Base-by-base conservation (phyloP, 108 stramenopile genomes). In the Nitzschia sp. region DNA sequence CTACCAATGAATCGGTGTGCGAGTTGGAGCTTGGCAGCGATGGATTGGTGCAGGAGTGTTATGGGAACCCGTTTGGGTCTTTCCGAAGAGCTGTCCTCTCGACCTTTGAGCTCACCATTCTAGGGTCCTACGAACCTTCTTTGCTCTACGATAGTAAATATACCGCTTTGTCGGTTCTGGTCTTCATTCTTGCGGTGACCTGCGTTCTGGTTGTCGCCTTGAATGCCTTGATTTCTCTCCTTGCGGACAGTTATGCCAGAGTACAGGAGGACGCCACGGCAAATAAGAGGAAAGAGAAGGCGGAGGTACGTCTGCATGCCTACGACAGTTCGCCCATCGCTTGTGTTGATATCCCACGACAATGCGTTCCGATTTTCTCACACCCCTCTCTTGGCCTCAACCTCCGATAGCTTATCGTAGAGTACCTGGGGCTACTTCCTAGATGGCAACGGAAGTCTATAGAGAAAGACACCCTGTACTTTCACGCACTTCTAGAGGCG, bases 371-470 rank as follows among this genome's bases (percentile, higher is more conserved):
- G 38, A 41, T 9, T 41, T 13, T 9, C 38, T 9, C 38, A 41
- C 38, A 5, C 26, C 26, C 3, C 29, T 26, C 11, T 29, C 28
- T 26, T 5, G 17, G 6, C 25, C 3, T 17, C 29, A 33, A 15
- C 31, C 17, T 34, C 33, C 1, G 25, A 2, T 29, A 58, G 41
- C 66, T 78, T 15, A 67, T 78, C 22, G 77, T 78, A 6, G 77
- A 78, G 44, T 78, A 78, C 65, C n/a, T 78, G 65, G 35, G 71
- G 1, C 45, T 78, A n/a, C 54, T 78, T 46, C 77, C 71, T 69
- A 58, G 29, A 58, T 22, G 3, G 55, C 19, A 81, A 59, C 65
- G 47, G 53, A 69, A 46, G 72, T 63, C 23, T 53, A 77, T 63
- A 66, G 85, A 59, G 61, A 61, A 53, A 48, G 63, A 72, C 44